phyloP scores from a whole-genome alignment of 345 rosid species.

The Excoecaria cochinchinensis region DNA sequence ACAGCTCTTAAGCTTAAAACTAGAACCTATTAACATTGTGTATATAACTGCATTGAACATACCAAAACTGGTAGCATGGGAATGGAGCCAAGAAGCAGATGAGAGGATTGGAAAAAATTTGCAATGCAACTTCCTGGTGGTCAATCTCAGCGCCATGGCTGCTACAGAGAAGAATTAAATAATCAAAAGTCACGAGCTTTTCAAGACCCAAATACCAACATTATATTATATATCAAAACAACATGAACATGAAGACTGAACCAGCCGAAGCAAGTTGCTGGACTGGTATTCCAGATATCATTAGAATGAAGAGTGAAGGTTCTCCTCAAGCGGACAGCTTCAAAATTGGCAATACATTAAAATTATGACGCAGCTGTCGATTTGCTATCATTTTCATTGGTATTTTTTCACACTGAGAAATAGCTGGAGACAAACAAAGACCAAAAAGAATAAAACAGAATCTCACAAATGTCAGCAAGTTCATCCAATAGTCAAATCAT shows the following conservation, averaged over 20 bases:
- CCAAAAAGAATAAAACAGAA: no score
- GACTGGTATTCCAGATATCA: no score
- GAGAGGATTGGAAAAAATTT: slow-evolving; percentile 23
- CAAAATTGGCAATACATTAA: no score
- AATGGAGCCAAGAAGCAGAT: slow-evolving; percentile 46
- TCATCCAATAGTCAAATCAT: no score
- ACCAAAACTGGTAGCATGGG: slow-evolving; percentile 99
- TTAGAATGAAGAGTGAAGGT: background rate
- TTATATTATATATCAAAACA: background rate
- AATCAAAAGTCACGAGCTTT: background rate
- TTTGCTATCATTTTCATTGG: no score
- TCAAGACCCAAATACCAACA: background rate
- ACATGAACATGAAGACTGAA: no score
- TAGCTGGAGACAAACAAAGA: no score
- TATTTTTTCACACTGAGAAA: no score
- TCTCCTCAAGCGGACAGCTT: no score
- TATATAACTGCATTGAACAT: background rate
- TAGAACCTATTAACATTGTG: background rate
- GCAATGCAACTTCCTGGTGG: slow-evolving; percentile 19
- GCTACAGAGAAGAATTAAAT: background rate
- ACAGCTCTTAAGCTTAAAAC: background rate
- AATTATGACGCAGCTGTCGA: no score
- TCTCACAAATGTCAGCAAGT: no score
- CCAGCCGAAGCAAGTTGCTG: no score
- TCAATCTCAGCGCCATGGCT: slow-evolving; percentile 26